Evolutionary conservation across 1,284 basidiomycete species (phyloP), one percentile per base, ranked within the genome.

Genomic region (Quambalaria eucalypti): DNA sequence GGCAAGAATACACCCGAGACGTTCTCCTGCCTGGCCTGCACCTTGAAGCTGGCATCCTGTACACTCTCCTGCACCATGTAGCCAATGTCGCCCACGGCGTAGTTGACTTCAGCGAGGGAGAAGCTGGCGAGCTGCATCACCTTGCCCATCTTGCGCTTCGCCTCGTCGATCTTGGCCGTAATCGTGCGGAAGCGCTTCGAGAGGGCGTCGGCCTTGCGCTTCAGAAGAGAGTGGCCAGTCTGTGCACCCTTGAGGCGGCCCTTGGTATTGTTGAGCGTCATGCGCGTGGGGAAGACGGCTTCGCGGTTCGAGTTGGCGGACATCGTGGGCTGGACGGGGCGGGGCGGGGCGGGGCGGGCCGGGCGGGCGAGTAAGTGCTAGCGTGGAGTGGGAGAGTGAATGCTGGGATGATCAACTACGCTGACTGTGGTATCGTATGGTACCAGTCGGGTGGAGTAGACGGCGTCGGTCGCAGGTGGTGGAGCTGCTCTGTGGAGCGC

Each of bases 51-150:
- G 0, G 95, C 93, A 46, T 85, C 77, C 53, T 76, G 74, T 53
- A 82, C 80, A 12, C 76, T 86, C 75, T 85, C 81, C 38, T 69
- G 66, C 1, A 75, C 69, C 6, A 64, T 62, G 78, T 97, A 99
- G 28, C 88, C 85, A 69, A 99, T 97, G 73, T 98, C 93, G 12
- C 74, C 74, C 4, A 93, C 95, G 31, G 91, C 85, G 78, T 98
- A 99, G 28, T 90, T 91, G 60, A 98, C 95, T 77, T 98, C 95
- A 1, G 95, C 95, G 77, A 98, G 86, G 40, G 90, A 93, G 82
- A 99, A 96, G 46, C 92, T 95, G 16, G 95, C 95, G 50, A 95
- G 81, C 77, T 98, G 95, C 85, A 99, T 95, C 28, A 98, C 92
- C 62, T 87, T 82, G 38, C 95, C 95, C 95, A 98, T 98, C 80